phyloP scores from a whole-genome alignment of 1,284 basidiomycete genomes.

The Cryptococcus depauperatus region DNA sequence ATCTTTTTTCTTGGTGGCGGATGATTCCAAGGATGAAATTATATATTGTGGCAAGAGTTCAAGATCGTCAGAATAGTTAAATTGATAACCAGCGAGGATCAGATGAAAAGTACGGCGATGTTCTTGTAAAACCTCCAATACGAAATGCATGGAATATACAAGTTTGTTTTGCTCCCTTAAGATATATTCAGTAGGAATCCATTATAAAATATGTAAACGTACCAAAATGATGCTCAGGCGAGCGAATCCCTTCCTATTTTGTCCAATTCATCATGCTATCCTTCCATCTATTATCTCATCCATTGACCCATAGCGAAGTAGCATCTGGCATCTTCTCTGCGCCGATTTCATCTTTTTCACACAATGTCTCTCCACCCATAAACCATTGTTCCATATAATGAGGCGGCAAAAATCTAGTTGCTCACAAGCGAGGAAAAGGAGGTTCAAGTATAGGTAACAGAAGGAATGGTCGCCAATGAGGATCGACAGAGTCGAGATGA shows the following conservation, averaged over 20 bases:
- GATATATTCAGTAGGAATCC: background rate
- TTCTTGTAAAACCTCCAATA: constrained; percentile 31
- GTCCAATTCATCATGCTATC: constrained; percentile 24
- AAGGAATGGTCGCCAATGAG: constrained; percentile 25
- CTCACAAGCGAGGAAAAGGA: constrained; percentile 34
- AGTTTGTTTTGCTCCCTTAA: constrained; percentile 40
- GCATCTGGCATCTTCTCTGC: constrained; percentile 38
- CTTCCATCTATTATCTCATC: constrained; percentile 35
- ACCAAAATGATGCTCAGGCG: constrained; percentile 41
- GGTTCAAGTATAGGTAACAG: constrained; percentile 24
- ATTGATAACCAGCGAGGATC: constrained; percentile 33
- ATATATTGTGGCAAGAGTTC: constrained; percentile 22
- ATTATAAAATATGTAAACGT: background rate
- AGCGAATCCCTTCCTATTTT: constrained; percentile 20
- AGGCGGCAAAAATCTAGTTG: constrained; percentile 31
- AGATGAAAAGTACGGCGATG: constrained; percentile 34
- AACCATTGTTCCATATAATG: constrained; percentile 41
- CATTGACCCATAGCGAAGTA: constrained; percentile 43
- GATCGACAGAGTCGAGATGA: constrained; percentile 25
- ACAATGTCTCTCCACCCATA: constrained; percentile 31
- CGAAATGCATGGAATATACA: constrained; percentile 40
- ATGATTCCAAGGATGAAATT: constrained; percentile 17
- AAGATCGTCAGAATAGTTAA: constrained; percentile 23
- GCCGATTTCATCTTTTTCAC: constrained; percentile 27
- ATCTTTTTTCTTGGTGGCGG: background rate